Base-by-base conservation (phyloP, 139 green algal species). In the Axilococcus clingmanii region DNA sequence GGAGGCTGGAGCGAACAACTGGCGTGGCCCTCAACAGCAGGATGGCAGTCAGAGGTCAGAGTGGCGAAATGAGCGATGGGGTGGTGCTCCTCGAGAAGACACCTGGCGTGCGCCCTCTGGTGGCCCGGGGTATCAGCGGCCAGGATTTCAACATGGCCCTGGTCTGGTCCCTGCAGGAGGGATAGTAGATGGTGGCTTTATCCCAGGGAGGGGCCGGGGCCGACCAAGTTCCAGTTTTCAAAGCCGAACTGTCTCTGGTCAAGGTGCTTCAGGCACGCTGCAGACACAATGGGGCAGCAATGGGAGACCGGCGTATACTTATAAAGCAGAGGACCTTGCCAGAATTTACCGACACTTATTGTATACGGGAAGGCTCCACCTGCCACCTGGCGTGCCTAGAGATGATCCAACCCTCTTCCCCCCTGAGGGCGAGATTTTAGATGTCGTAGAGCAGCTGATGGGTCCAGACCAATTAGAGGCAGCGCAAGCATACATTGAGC, bases 381-480 rank as follows among this genome's bases (percentile, higher is more conserved):
- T 73, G 32, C 25, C 25, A n/a, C 69, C 69, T 3, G 50, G 23
- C 3, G 55, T 78, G 7, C 46, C 59, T 28, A 33, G 48, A 19
- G 65, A 73, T 34, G 65, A 73, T 47, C 60, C 65, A 27, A 23
- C 43, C 22, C 44, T 73, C 30, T 71, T 73, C n/a, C 31, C 54
- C n/a, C 17, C 7, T 16, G 15, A 25, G 5, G 45, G 48, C 16
- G 65, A 73, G 8, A 66, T 71, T 59, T 34, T 73, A 32, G 60
- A 73, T 51, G 65, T 73, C 23, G 45, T 72, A 41, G 51, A 70
- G 43, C 65, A 73, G 45, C 33, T 73, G 20, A 38, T 44, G 32
- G 66, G 62, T n/a, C 43, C 67, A 40, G n/a, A n/a, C n/a, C n/a
- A n/a, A n/a, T n/a, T n/a, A n/a, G n/a, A 17, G 36, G 17, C 17